These are phyloP conservation scores for Pleurotus salmoneostramineus DNA, from an alignment of 768 basidiomycete species.

Conservation along the genomic window DNA sequence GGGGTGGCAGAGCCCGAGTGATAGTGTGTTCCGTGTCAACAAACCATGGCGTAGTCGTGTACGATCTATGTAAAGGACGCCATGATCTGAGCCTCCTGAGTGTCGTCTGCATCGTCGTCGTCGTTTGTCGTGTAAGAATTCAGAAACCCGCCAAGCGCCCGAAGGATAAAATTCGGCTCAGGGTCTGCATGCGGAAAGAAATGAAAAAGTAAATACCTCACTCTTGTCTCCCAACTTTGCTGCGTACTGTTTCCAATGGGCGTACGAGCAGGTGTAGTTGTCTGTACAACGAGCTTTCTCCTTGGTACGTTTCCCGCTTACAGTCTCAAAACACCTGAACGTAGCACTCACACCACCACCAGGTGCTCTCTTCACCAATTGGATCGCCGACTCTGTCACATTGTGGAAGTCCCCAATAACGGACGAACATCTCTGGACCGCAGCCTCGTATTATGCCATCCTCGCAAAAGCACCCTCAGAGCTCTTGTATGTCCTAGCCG, in stretches of 20 bases:
- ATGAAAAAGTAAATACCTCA: neutral
- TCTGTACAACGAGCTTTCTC: constrained; percentile 76
- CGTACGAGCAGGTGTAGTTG: constrained; percentile 68
- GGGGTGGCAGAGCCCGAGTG: constrained; percentile 20
- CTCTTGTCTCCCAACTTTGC: neutral
- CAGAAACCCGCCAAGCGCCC: neutral
- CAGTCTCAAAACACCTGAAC: neutral
- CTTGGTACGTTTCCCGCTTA: constrained; percentile 47
- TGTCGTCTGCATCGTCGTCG: neutral
- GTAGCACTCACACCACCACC: neutral
- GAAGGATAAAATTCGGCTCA: neutral
- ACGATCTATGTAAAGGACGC: neutral
- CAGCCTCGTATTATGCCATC: constrained; percentile 79
- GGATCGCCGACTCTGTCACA: constrained; percentile 91
- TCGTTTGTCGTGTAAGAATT: neutral
- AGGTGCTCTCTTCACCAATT: constrained; percentile 85
- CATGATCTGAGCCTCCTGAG: neutral
- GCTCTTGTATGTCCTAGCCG: constrained; percentile 53
- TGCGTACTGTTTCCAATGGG: constrained; percentile 46
- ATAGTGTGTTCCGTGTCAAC: constrained; percentile 40
- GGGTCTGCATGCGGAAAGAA: neutral
- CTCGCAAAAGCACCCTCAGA: constrained; percentile 61
- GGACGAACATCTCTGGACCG: constrained; percentile 80
- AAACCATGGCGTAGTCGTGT: constrained; percentile 53
- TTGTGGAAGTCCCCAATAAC: constrained; percentile 86